A percentile compares a stretch with the other conserved stretches of the same genome.
phyloP scores from a whole-genome alignment of 352 stramenopile species.

The Phytopythium ostracodes region DNA sequence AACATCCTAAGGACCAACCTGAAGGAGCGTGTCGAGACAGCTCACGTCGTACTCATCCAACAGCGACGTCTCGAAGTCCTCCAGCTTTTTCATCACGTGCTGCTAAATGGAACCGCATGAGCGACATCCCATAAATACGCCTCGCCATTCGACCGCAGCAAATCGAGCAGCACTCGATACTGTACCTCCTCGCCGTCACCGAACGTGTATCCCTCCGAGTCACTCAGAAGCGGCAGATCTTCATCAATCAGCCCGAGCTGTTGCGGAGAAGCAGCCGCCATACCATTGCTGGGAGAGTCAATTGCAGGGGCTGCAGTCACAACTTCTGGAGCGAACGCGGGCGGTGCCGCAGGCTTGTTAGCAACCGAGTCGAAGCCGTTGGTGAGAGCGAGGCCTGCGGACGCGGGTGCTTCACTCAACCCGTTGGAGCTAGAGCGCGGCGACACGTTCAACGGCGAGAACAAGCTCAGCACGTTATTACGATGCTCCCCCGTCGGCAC shows the following conservation, averaged over 20 bases:
- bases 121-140: constrained; percentile 20
- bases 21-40: constrained; percentile 79
- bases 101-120: constrained; percentile 37
- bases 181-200: constrained; percentile 74
- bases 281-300: constrained; percentile 7
- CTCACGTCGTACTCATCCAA: constrained; percentile 85
- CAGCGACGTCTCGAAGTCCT: constrained; percentile 86
- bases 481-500: constrained; percentile 15
- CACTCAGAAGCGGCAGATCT: constrained; percentile 61
- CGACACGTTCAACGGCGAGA: constrained; percentile 39
- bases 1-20: constrained; percentile 23
- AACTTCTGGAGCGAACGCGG: constrained; percentile 5
- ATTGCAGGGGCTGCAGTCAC: neutral
- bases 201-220: constrained; percentile 71
- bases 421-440: constrained; percentile 5
- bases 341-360: neutral
- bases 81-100: constrained; percentile 85
- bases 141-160: constrained; percentile 19
- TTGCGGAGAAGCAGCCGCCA: constrained; percentile 14
- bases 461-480: constrained; percentile 78
- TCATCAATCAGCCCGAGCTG: constrained; percentile 71
- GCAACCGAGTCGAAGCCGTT: constrained; percentile 14
- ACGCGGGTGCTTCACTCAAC: neutral
- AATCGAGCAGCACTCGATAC: constrained; percentile 16
- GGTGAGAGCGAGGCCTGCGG: constrained; percentile 21